phyloP scores from a whole-genome alignment of 2,329 filamentous ascomycete species.

The Parafenestella ontariensis region DNA sequence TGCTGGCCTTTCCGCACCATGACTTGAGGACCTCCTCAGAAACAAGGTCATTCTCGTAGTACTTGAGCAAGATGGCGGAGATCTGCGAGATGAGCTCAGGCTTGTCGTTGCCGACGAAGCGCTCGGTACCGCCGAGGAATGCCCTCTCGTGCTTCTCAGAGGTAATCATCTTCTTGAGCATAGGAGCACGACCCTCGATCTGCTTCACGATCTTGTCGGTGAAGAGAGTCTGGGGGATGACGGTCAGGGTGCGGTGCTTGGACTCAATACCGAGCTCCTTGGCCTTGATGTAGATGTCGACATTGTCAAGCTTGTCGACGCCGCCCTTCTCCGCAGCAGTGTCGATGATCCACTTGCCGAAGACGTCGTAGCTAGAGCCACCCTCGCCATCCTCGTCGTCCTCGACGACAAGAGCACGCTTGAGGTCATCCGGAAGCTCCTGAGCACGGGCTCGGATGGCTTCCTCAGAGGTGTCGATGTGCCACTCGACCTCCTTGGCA shows the following conservation, averaged over 20 bases:
- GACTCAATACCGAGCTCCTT: constrained; percentile 92
- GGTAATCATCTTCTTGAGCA: constrained; percentile 92
- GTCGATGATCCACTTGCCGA: constrained; percentile 91
- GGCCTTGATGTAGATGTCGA: constrained; percentile 94
- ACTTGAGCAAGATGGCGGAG: constrained; percentile 84
- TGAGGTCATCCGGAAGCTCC: constrained; percentile 91
- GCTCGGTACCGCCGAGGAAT: constrained; percentile 92
- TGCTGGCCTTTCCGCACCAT: constrained; percentile 95
- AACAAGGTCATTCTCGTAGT: constrained; percentile 90
- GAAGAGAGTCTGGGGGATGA: constrained; percentile 93
- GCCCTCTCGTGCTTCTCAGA: constrained; percentile 96
- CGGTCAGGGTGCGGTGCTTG: constrained; percentile 92
- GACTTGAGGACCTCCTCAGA: constrained; percentile 86
- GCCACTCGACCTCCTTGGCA: constrained; percentile 89
- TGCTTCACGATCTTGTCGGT: constrained; percentile 88
- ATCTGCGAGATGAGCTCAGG: constrained; percentile 79
- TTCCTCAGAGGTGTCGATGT: constrained; percentile 94
- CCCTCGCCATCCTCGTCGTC: constrained; percentile 84
- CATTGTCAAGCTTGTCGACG: constrained; percentile 80
- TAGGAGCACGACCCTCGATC: constrained; percentile 79
- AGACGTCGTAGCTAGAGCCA: constrained; percentile 82
- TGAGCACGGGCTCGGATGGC: constrained; percentile 94
- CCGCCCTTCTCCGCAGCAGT: constrained; percentile 73
- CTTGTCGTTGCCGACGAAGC: constrained; percentile 83
- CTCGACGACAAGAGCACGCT: constrained; percentile 85